A percentile compares a stretch with the other conserved stretches of the same genome.
phyloP scores from a whole-genome alignment of 78 protist genomes.

The Polysphondylium violaceum region DNA sequence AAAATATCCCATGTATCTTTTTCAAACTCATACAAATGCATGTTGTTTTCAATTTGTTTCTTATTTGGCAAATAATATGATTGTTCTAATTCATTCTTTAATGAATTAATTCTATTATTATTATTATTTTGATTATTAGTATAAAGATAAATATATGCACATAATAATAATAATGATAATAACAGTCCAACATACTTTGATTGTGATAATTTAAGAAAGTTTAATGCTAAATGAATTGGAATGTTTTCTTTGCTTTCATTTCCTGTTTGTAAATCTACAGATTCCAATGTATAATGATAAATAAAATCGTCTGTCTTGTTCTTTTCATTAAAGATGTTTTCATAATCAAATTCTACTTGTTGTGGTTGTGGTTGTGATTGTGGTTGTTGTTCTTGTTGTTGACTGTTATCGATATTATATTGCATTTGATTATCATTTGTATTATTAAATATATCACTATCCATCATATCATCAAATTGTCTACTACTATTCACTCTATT shows the following conservation, averaged over 20 bases:
- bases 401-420: background rate
- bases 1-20: conserved; percentile 66
- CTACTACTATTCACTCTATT: background rate
- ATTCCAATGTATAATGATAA: conserved; percentile 23
- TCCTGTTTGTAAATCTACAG: conserved; percentile 6
- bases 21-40: conserved; percentile 21
- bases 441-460: background rate
- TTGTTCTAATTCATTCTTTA: conserved; percentile 30
- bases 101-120: conserved; percentile 18
- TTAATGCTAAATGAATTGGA: conserved; percentile 7
- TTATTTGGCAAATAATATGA: conserved; percentile 50
- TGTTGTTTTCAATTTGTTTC: conserved; percentile 32
- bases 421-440: background rate
- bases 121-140: background rate
- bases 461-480: background rate
- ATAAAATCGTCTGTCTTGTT: conserved; percentile 31
- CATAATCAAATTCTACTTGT: background rate
- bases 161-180: background rate
- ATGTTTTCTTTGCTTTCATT: background rate
- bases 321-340: conserved; percentile 18
- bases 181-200: conserved; percentile 19
- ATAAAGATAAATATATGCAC: background rate
- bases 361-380: background rate
- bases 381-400: background rate
- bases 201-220: background rate